A percentile compares a stretch with the other conserved stretches of the same genome.
Conservation (phyloP, 1,284 basidiomycete species). For the Rhodotorula mucilaginosa region DNA sequence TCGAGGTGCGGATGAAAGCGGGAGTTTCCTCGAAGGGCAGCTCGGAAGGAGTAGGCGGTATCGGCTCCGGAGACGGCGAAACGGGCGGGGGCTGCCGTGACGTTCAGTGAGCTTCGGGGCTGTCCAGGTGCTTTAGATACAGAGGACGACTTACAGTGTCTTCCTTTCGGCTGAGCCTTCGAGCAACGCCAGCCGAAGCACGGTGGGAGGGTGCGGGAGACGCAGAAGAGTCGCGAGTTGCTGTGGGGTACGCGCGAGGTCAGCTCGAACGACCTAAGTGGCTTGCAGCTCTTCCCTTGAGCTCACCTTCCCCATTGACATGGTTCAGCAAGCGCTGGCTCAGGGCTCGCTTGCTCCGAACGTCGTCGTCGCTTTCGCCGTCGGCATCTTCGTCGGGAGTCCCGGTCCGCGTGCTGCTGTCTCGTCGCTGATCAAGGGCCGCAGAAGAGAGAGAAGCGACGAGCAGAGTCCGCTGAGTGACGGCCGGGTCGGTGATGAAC, state of each 20-base stretch:
- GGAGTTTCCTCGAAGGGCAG: slow-evolving; percentile 51
- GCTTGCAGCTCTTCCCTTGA: too few species aligned
- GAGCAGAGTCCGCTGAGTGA: slow-evolving; percentile 26
- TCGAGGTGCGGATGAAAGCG: slow-evolving; percentile 72
- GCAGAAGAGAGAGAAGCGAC: slow-evolving; percentile 13
- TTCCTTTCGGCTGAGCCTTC: slow-evolving; percentile 17
- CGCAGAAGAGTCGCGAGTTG: slow-evolving; percentile 23
- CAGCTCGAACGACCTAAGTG: too few species aligned
- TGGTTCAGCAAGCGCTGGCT: slow-evolving; percentile 31
- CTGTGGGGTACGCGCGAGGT: slow-evolving; percentile 4
- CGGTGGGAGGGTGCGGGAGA: slow-evolving; percentile 26
- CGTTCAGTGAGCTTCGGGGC: background rate
- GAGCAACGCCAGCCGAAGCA: slow-evolving; percentile 11
- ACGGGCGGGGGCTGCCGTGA: slow-evolving; percentile 10
- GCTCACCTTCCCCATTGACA: slow-evolving; percentile 27
- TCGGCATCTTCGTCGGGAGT: slow-evolving; percentile 34
- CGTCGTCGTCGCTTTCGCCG: slow-evolving; percentile 39
- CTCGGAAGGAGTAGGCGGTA: slow-evolving; percentile 10
- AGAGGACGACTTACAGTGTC: slow-evolving; percentile 14
- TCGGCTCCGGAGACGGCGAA: slow-evolving; percentile 19
- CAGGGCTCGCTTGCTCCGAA: slow-evolving; percentile 19
- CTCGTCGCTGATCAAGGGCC: slow-evolving; percentile 8
- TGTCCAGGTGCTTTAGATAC: background rate
- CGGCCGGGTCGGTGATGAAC: slow-evolving; percentile 73
- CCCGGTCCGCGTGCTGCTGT: slow-evolving; percentile 17